These are phyloP conservation scores for Phytopythium kandeliae DNA, from an alignment of 352 stramenopile genomes.

Conservation along the genomic window DNA sequence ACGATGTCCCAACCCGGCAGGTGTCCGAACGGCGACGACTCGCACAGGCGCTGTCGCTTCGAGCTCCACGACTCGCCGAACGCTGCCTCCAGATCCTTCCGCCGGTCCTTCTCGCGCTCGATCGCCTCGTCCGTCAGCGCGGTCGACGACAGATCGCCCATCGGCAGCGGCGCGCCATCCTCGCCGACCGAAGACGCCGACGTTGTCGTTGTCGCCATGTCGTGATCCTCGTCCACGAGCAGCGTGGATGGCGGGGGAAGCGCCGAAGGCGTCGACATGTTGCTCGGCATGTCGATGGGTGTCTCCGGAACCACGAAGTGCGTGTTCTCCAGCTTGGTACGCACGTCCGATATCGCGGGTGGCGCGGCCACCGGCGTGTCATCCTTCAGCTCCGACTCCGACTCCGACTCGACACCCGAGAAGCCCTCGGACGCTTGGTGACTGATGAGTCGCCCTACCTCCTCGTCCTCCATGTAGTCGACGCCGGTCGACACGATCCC, in stretches of 20 bases:
- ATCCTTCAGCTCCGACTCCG: constrained; percentile 21
- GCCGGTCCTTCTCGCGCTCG: constrained; percentile 75
- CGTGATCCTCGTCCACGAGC: constrained; percentile 9
- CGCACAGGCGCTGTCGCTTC: constrained; percentile 89
- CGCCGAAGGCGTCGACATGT: constrained; percentile 49
- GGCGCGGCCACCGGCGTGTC: constrained; percentile 11
- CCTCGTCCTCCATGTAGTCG: constrained; percentile 77
- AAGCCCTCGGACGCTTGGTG: constrained; percentile 62
- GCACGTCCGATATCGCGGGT: background rate
- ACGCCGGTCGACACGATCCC: constrained; percentile 38
- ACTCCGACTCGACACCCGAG: constrained; percentile 14
- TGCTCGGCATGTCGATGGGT: constrained; percentile 48
- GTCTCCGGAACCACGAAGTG: constrained; percentile 45
- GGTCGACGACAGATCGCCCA: constrained; percentile 15
- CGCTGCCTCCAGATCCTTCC: constrained; percentile 71
- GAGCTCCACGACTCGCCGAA: constrained; percentile 96
- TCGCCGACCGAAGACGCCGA: background rate
- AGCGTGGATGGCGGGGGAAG: constrained; percentile 19
- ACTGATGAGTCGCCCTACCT: constrained; percentile 67
- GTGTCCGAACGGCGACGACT: constrained; percentile 84
- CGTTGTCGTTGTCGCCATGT: constrained; percentile 1
- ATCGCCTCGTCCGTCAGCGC: constrained; percentile 67
- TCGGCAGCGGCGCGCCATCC: background rate
- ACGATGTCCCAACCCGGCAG: constrained; percentile 92
- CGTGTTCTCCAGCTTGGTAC: constrained; percentile 3